Evolutionary conservation across 2,329 filamentous ascomycete genomes (phyloP).

Genomic region (Mariannaea elegans): DNA sequence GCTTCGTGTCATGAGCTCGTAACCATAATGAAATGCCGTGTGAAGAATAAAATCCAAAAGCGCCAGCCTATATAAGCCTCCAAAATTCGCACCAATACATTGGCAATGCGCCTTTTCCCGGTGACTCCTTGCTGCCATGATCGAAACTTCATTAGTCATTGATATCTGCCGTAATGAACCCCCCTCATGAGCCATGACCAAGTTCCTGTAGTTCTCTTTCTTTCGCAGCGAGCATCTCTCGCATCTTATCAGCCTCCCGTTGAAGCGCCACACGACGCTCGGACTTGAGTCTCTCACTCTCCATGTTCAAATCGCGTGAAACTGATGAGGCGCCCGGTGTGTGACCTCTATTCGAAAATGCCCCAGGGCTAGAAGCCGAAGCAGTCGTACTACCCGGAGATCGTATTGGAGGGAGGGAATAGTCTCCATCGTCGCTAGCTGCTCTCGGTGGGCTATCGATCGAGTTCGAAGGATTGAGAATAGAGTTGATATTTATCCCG

Average conservation of each 20-base stretch:
- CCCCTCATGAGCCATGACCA: conserved; percentile 38
- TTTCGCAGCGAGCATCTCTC: conserved; percentile 75
- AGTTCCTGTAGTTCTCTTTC: conserved; percentile 70
- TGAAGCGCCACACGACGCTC: conserved; percentile 73
- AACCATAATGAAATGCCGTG: conserved; percentile 10
- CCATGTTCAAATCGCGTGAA: conserved; percentile 44
- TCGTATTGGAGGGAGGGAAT: conserved; percentile 52
- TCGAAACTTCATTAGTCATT: conserved; percentile 39
- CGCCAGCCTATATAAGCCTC: conserved; percentile 27
- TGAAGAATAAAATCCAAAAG: conserved; percentile 39
- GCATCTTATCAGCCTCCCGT: conserved; percentile 79
- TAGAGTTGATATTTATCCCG: conserved; percentile 81
- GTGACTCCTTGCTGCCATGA: conserved; percentile 35
- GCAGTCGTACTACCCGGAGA: conserved; percentile 53
- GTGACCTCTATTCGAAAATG: conserved; percentile 48
- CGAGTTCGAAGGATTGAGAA: conserved; percentile 68
- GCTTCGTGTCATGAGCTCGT: conserved; percentile 20
- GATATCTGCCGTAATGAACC: conserved; percentile 28
- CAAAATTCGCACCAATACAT: conserved; percentile 19
- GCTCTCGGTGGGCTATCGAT: conserved; percentile 34
- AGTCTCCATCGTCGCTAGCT: conserved; percentile 51
- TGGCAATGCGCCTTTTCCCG: conserved; percentile 27
- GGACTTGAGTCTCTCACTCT: conserved; percentile 62
- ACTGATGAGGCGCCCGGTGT: conserved; percentile 33
- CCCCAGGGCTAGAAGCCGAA: conserved; percentile 53